phyloP scores from a whole-genome alignment of 2,329 filamentous ascomycete species.

The Plectosphaerella sp. region DNA sequence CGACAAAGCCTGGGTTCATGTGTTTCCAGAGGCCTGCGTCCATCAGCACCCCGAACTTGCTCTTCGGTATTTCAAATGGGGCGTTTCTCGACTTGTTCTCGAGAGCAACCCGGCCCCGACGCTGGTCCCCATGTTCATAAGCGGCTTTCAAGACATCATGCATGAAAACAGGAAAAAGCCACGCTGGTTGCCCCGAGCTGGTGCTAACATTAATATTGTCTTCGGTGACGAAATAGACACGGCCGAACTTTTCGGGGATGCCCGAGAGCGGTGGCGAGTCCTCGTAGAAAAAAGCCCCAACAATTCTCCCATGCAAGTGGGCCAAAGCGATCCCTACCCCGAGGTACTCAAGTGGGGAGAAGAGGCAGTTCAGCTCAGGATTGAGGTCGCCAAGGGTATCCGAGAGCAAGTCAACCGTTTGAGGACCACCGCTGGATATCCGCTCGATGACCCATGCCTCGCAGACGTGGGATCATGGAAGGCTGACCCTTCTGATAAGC shows the following conservation, averaged over 20 bases:
- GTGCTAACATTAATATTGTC: constrained; percentile 65
- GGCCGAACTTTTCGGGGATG: constrained; percentile 71
- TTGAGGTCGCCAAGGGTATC: constrained; percentile 75
- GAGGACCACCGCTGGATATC: constrained; percentile 64
- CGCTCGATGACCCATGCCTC: constrained; percentile 75
- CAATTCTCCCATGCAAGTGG: neutral
- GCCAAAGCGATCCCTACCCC: constrained; percentile 32
- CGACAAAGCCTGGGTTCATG: constrained; percentile 80
- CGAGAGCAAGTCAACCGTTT: constrained; percentile 78
- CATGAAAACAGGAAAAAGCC: constrained; percentile 76
- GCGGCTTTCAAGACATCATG: constrained; percentile 87
- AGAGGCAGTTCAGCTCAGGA: constrained; percentile 69
- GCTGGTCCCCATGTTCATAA: constrained; percentile 89
- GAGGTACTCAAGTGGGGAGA: constrained; percentile 62
- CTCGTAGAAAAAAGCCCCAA: constrained; percentile 41
- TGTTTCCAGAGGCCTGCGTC: constrained; percentile 93
- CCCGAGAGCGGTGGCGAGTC: constrained; percentile 69
- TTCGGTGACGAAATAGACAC: constrained; percentile 77
- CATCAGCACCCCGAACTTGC: constrained; percentile 77
- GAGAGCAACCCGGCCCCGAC: constrained; percentile 85
- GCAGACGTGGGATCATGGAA: constrained; percentile 80
- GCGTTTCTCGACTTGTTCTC: constrained; percentile 83
- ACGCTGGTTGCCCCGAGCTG: constrained; percentile 71
- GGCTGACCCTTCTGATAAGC: constrained; percentile 40
- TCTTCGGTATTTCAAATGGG: constrained; percentile 99